These are phyloP conservation scores for Fusarium odoratissimum DNA, from an alignment of 2,329 filamentous ascomycete genomes.

Conservation along the genomic window DNA sequence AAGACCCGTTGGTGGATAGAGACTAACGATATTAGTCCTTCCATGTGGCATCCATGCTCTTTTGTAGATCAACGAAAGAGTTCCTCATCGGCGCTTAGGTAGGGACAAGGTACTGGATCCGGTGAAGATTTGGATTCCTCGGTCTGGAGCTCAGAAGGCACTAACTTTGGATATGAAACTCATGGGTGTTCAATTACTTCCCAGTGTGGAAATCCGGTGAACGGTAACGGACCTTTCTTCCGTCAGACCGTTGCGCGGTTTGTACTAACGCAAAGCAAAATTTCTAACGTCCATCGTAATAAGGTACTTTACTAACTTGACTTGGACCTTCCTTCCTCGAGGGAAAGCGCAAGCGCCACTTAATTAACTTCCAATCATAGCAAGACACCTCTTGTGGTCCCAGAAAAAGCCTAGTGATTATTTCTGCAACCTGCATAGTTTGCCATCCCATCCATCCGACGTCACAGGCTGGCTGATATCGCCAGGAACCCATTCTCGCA, in stretches of 20 bases:
- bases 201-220: conserved; percentile 4
- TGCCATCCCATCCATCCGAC: conserved; percentile 13
- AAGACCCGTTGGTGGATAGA: conserved; percentile 27
- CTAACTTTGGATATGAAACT: conserved; percentile 12
- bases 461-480: conserved; percentile 23
- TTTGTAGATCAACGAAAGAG: conserved; percentile 21
- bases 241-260: neutral
- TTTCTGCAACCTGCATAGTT: conserved; percentile 23
- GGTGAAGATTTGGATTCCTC: conserved; percentile 5
- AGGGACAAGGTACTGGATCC: conserved; percentile 1
- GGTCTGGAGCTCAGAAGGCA: neutral
- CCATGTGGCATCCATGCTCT: conserved; percentile 34
- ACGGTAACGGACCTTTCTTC: conserved; percentile 1
- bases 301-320: neutral
- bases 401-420: conserved; percentile 16
- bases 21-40: conserved; percentile 12
- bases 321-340: neutral
- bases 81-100: conserved; percentile 5
- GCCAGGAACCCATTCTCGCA: conserved; percentile 18
- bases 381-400: conserved; percentile 9
- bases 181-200: neutral
- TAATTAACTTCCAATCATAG: conserved; percentile 20
- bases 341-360: conserved; percentile 23
- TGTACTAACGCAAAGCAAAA: conserved; percentile 17
- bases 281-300: neutral